phyloP scores from a whole-genome alignment of 768 basidiomycete species.

The Kondoa subrosea region DNA sequence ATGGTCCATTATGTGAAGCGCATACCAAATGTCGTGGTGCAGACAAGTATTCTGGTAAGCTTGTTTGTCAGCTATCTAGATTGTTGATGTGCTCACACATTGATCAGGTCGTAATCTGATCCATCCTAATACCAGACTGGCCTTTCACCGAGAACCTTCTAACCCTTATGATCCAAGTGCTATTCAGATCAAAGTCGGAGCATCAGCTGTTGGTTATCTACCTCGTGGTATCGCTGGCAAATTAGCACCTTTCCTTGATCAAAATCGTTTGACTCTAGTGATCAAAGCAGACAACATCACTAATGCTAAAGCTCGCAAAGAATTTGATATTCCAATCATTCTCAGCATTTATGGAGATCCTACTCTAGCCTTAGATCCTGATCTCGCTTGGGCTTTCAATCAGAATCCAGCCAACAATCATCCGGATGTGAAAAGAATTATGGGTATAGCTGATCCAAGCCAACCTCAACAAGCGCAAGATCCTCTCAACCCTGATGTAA shows the following conservation, averaged over 20 bases:
- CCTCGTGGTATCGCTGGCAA: constrained; percentile 9
- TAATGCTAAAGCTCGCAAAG: constrained; percentile 2
- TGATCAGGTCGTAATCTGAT: background rate
- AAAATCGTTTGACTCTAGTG: background rate
- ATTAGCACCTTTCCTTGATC: constrained; percentile 1
- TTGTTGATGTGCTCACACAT: background rate
- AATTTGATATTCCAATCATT: background rate
- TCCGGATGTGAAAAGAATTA: no score
- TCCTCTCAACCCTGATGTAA: no score
- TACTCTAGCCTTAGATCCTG: background rate
- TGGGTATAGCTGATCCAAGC: background rate
- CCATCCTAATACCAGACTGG: background rate
- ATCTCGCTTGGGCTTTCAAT: constrained; percentile 9
- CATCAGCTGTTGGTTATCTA: constrained; percentile 3
- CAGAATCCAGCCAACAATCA: constrained; percentile 4
- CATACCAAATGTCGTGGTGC: background rate
- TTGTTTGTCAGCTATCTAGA: background rate
- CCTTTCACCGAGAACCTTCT: constrained; percentile 8
- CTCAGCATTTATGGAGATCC: constrained; percentile 7
- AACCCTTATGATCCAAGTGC: constrained; percentile 14
- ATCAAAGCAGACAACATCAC: background rate
- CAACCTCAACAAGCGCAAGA: no score
- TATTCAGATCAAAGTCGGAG: constrained; percentile 10
- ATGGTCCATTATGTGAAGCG: background rate
- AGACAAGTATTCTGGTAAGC: background rate